A percentile compares a stretch with the other conserved stretches of the same genome.
These are phyloP conservation scores for Suillus weaverae DNA, from an alignment of 768 basidiomycete genomes.

Conservation along the genomic window DNA sequence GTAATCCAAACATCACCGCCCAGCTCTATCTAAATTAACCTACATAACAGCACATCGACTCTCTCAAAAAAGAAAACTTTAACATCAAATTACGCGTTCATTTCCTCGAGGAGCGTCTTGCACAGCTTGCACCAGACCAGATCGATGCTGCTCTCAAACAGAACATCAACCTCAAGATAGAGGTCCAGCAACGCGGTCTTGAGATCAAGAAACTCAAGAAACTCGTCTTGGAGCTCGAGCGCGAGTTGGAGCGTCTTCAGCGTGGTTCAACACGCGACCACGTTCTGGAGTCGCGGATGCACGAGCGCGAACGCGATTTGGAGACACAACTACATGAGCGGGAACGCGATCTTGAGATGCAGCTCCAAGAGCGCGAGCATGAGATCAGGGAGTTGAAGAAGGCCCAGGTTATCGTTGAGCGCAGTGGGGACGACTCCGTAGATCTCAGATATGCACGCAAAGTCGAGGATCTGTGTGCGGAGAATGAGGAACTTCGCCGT, in stretches of 20 bases:
- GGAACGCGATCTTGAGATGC: constrained; percentile 76
- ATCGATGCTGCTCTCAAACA: constrained; percentile 90
- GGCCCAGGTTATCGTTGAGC: constrained; percentile 56
- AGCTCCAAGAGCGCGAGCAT: constrained; percentile 68
- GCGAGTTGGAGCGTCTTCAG: constrained; percentile 72
- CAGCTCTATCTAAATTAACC: background rate
- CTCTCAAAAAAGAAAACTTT: constrained; percentile 96
- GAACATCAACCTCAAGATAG: constrained; percentile 91
- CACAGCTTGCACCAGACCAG: constrained; percentile 87
- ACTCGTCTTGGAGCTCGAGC: constrained; percentile 79
- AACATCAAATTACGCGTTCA: constrained; percentile 94
- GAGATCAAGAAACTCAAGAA: constrained; percentile 94
- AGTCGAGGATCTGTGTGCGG: constrained; percentile 58
- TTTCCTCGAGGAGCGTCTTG: constrained; percentile 91
- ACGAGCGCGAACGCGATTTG: constrained; percentile 31
- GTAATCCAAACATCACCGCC: constrained; percentile 40
- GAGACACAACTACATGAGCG: constrained; percentile 42
- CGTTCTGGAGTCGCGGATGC: constrained; percentile 37
- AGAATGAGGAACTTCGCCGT: constrained; percentile 60
- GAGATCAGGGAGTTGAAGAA: constrained; percentile 69
- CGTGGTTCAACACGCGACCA: constrained; percentile 35
- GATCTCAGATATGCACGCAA: constrained; percentile 48
- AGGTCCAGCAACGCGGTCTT: constrained; percentile 84
- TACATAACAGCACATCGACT: constrained; percentile 79
- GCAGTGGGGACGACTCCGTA: constrained; percentile 43